These are phyloP conservation scores for Patellifolia procumbens DNA, from an alignment of 179 eudicot species.

Conservation along the genomic window DNA sequence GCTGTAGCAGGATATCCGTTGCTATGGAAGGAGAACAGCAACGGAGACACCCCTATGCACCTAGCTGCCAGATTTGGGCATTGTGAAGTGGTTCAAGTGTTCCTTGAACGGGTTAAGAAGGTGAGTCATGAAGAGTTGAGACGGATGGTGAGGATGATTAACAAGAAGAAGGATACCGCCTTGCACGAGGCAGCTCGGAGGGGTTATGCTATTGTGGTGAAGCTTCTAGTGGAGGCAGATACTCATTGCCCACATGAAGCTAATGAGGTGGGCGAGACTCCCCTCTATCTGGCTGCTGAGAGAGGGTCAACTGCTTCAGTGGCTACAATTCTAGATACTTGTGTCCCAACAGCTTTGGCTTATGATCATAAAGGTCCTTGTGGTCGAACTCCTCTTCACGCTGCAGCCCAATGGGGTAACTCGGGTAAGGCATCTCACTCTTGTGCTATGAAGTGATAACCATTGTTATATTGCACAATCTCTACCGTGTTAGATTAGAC, in stretches of 20 bases:
- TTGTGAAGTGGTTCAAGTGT: background rate
- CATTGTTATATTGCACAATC: background rate
- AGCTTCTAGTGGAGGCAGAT: constrained; percentile 9
- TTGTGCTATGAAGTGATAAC: background rate
- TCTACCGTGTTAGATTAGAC: no score
- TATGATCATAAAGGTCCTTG: constrained; percentile 15
- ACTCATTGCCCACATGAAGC: background rate
- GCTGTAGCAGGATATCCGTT: background rate
- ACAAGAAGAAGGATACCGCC: constrained; percentile 20
- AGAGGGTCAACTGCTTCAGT: constrained; percentile 9
- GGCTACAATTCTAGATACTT: background rate
- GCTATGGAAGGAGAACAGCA: constrained; percentile 7
- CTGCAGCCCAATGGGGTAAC: background rate
- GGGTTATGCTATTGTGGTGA: background rate
- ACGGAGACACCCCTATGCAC: constrained; percentile 13
- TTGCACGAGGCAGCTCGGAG: constrained; percentile 20
- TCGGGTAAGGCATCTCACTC: constrained; percentile 1
- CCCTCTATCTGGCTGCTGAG: constrained; percentile 25
- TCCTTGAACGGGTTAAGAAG: background rate
- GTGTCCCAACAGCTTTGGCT: background rate
- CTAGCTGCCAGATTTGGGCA: constrained; percentile 19
- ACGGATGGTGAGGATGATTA: constrained; percentile 1
- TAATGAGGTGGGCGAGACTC: constrained; percentile 20
- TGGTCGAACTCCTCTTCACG: constrained; percentile 25
- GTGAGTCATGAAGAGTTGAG: background rate